Evolutionary conservation across 495 filamentous ascomycete genomes (phyloP).

Genomic region (Lophium mytilinum): DNA sequence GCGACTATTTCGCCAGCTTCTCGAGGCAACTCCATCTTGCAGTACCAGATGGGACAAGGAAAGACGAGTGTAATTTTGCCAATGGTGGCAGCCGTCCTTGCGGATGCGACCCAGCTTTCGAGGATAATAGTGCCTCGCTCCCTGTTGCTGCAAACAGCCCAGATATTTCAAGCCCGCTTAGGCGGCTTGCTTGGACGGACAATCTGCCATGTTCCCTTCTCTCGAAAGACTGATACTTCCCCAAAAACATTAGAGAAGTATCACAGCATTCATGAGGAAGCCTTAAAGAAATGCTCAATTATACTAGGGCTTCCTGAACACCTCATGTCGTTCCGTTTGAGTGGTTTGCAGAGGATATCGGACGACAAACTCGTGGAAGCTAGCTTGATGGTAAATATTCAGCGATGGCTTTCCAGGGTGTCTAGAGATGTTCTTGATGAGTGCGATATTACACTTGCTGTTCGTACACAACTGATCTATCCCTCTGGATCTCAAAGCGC

Average conservation of each 20-base stretch:
- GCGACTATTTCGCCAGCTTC: slow-evolving; percentile 42
- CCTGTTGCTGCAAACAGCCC: slow-evolving; percentile 43
- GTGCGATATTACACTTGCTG: slow-evolving; percentile 44
- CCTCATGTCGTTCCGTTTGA: slow-evolving; percentile 44
- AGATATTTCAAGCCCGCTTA: slow-evolving; percentile 41
- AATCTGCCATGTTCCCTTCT: slow-evolving; percentile 44
- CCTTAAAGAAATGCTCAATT: slow-evolving; percentile 30
- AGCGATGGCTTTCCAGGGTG: slow-evolving; percentile 40
- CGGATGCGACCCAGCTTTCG: slow-evolving; percentile 38
- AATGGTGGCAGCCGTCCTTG: slow-evolving; percentile 44
- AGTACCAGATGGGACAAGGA: slow-evolving; percentile 46
- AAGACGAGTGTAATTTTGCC: slow-evolving; percentile 48
- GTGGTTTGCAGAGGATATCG: slow-evolving; percentile 39
- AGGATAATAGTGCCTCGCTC: slow-evolving; percentile 46
- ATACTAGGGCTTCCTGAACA: slow-evolving; percentile 45
- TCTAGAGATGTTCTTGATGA: slow-evolving; percentile 50
- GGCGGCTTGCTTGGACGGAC: slow-evolving; percentile 41
- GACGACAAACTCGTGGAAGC: slow-evolving; percentile 36
- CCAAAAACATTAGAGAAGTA: slow-evolving; percentile 31
- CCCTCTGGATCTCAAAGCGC: slow-evolving; percentile 40
- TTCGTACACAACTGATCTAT: slow-evolving; percentile 38
- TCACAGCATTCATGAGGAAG: slow-evolving; percentile 23
- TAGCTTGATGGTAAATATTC: slow-evolving; percentile 36
- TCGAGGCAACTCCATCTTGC: slow-evolving; percentile 43
- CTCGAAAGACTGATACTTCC: slow-evolving; percentile 37